Conservation (phyloP, 2,329 filamentous ascomycete species). For the Albophoma yamanashiensis region DNA sequence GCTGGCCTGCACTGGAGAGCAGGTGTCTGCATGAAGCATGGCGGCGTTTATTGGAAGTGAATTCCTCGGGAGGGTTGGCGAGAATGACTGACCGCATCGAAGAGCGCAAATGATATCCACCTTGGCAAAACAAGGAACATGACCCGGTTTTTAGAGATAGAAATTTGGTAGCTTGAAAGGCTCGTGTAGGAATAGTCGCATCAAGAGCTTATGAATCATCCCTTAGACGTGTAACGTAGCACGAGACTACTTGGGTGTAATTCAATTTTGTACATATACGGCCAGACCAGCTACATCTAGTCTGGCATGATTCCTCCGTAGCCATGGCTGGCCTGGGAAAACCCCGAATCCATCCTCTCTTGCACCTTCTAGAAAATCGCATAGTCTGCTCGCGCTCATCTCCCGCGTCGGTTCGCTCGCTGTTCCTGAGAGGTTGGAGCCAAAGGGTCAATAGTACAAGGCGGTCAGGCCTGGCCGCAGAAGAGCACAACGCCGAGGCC, state of each 20-base stretch:
- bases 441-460: background rate
- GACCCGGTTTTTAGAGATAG: background rate
- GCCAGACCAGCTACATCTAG: background rate
- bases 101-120: background rate
- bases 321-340: background rate
- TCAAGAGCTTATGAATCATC: background rate
- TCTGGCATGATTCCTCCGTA: background rate
- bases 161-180: background rate
- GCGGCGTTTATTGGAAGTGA: background rate
- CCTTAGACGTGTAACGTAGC: too few species aligned
- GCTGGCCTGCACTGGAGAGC: background rate
- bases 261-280: background rate
- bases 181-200: background rate
- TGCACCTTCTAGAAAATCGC: background rate
- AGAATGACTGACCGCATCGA: background rate
- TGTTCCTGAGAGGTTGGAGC: background rate
- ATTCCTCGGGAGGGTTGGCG: background rate
- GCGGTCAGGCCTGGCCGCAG: background rate
- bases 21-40: background rate
- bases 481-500: background rate
- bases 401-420: background rate
- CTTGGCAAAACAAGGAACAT: background rate
- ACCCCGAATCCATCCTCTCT: background rate
- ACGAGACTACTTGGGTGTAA: background rate
- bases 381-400: background rate